These are phyloP conservation scores for Actinidia arguta DNA, from an alignment of 179 eudicot species.

Conservation along the genomic window DNA sequence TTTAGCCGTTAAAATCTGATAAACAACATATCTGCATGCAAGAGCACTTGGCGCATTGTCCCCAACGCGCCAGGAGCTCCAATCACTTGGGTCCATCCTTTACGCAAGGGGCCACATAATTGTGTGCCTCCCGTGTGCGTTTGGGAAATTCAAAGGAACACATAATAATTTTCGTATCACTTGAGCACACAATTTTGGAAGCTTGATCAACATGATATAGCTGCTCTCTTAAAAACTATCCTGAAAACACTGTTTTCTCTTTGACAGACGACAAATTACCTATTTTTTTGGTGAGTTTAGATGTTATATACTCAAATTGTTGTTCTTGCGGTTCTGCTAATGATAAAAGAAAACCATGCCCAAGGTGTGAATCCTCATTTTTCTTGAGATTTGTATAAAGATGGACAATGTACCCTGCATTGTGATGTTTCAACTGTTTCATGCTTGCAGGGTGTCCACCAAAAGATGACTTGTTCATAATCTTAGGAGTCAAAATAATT, in stretches of 20 bases:
- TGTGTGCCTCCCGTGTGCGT: too few relatives aligned
- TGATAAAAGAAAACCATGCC: conserved; percentile 76
- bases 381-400: neutral
- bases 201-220: neutral
- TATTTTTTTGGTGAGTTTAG: neutral
- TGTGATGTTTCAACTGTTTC: neutral
- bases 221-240: neutral
- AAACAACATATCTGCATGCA: too few relatives aligned
- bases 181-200: too few relatives aligned
- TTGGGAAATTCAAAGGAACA: too few relatives aligned
- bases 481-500: conserved; percentile 51
- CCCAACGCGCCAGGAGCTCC: too few relatives aligned
- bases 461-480: conserved; percentile 75
- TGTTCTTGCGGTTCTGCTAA: conserved; percentile 87
- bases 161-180: too few relatives aligned
- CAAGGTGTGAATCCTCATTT: conserved; percentile 52
- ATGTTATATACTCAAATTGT: conserved; percentile 58
- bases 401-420: neutral
- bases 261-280: neutral
- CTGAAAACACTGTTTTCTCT: neutral
- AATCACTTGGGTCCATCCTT: too few relatives aligned
- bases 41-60: too few relatives aligned
- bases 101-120: too few relatives aligned
- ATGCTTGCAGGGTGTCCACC: conserved; percentile 60
- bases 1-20: too few relatives aligned